Evolutionary conservation across 1,284 basidiomycete genomes (phyloP), one percentile per base, ranked within the genome.

Genomic region (Mycosarcoma maydis): DNA sequence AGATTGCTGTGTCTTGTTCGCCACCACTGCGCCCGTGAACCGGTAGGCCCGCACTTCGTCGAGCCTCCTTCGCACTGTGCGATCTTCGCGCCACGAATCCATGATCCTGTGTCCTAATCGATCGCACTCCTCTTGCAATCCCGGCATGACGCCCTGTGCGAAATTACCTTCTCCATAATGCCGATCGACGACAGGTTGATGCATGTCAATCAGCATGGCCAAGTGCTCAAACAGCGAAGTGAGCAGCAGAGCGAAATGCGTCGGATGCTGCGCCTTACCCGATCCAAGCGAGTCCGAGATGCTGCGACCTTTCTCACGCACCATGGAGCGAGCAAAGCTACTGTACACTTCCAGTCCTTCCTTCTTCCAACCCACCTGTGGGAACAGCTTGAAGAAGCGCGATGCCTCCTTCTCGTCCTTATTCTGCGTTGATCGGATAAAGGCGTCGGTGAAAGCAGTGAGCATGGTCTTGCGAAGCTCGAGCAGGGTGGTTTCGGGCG

Each of bases 311-410:
- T 69, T 62, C 9, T 73, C 73, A 6, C 72, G 61, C 47, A 99
- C 92, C 39, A 98, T 87, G 58, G 92, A 90, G 4, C 94, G 88
- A 3, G 98, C 93, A 83, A 98, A 98, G 16, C 89, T 87, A 0
- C 92, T 91, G 83, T 99, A 99, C 1, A 90, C 91, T 62, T 91
- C 88, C n/a, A 99, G 85, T 0, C 96, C 96, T 81, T 95, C 92
- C n/a, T 86, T 85, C 14, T 86, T 84, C 44, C 85, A 85, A 5
- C 93, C 92, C 46, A 98, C 92, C 1, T 89, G 89, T 2, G 96
- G 95, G 83, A 98, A 98, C 2, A 98, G 86, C 80, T 96, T 94
- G 86, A 98, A 98, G 84, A 92, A 98, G 6, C 94, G 88, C 69
- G 90, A 94, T 2, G 93, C 96, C 14, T 90, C 89, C 20, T 89